These are phyloP conservation scores for Stachybotrys elegans DNA, from an alignment of 2,329 filamentous ascomycete genomes.

Conservation along the genomic window DNA sequence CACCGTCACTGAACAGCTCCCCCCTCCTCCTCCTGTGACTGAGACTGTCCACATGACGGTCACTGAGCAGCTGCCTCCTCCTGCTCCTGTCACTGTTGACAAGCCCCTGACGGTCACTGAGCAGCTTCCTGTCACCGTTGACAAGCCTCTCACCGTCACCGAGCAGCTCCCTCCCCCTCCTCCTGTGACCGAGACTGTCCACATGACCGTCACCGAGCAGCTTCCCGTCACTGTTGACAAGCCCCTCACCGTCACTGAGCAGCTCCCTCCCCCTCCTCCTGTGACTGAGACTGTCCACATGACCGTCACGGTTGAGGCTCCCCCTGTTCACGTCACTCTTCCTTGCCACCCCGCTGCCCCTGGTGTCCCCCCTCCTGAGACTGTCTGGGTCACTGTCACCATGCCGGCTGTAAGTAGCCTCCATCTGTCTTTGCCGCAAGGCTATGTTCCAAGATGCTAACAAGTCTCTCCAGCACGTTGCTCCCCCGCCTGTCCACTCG, in stretches of 20 bases:
- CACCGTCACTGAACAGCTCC: background rate
- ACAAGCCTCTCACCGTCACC: background rate
- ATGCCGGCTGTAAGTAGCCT: too few species aligned
- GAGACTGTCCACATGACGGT: background rate
- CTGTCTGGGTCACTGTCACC: background rate
- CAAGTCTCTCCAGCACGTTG: too few species aligned
- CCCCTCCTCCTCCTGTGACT: background rate
- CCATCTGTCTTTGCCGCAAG: too few species aligned
- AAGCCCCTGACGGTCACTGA: background rate
- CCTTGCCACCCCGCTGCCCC: background rate
- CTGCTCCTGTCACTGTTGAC: background rate
- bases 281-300: background rate
- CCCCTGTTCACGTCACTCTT: background rate
- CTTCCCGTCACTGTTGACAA: background rate
- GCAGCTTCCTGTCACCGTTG: background rate
- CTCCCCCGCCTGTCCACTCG: background rate
- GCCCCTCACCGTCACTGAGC: background rate
- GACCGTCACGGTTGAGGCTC: background rate
- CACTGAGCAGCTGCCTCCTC: background rate
- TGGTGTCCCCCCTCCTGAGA: background rate
- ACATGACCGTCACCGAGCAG: background rate
- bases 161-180: background rate
- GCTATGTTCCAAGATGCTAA: too few species aligned
- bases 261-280: background rate
- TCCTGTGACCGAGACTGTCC: background rate